Evolutionary conservation across 2,329 filamentous ascomycete species (phyloP).

Genomic region (Trichoderma atroviride): DNA sequence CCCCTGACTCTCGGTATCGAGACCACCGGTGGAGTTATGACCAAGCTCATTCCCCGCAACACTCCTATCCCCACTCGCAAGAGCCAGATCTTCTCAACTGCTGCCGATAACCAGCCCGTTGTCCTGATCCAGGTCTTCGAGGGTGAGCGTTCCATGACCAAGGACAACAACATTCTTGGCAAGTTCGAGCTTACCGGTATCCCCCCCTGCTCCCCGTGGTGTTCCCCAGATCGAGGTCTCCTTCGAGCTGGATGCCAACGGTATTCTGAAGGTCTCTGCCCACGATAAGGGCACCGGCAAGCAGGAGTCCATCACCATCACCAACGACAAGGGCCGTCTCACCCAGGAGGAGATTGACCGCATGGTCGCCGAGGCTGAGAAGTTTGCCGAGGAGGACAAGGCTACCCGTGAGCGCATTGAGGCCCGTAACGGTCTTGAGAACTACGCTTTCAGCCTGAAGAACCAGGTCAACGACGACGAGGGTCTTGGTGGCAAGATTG

Average conservation of each 20-base stretch:
- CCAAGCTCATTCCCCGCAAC: constrained; percentile 92
- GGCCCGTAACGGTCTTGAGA: constrained; percentile 94
- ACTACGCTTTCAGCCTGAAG: constrained; percentile 98
- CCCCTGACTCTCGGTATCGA: constrained; percentile 95
- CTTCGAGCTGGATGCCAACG: constrained; percentile 97
- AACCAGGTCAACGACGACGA: constrained; percentile 98
- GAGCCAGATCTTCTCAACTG: constrained; percentile 96
- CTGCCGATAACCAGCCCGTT: constrained; percentile 93
- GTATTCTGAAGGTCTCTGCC: constrained; percentile 95
- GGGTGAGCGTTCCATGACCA: constrained; percentile 90
- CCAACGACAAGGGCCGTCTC: constrained; percentile 98
- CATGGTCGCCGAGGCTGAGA: constrained; percentile 98
- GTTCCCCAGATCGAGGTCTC: constrained; percentile 98
- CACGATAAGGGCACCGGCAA: constrained; percentile 98
- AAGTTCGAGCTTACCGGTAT: constrained; percentile 98
- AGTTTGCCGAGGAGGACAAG: constrained; percentile 99
- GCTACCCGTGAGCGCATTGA: constrained; percentile 96
- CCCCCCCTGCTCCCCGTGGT: constrained; percentile 90
- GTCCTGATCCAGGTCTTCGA: constrained; percentile 95
- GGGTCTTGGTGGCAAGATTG: constrained; percentile 96
- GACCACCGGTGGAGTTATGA: constrained; percentile 97
- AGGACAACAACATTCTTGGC: constrained; percentile 96
- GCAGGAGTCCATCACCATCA: constrained; percentile 96
- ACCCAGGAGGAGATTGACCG: constrained; percentile 97
- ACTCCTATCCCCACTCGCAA: constrained; percentile 94